phyloP scores from a whole-genome alignment of 2,329 filamentous ascomycete species.

The Xylogone sp. region DNA sequence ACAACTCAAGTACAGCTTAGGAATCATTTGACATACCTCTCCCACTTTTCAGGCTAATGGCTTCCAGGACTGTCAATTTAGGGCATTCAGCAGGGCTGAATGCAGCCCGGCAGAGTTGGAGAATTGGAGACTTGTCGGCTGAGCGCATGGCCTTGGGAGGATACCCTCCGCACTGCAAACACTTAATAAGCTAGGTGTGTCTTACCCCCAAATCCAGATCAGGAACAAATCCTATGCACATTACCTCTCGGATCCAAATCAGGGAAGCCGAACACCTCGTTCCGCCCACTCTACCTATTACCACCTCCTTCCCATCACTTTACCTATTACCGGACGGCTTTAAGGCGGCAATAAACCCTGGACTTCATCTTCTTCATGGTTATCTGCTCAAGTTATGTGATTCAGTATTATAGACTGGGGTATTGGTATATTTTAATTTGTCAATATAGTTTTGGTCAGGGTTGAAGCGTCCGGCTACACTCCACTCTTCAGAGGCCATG shows the following conservation, averaged over 20 bases:
- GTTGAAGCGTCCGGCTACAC: conserved; percentile 4
- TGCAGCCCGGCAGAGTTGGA: not conserved
- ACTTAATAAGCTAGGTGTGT: not conserved
- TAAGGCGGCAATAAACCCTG: not conserved
- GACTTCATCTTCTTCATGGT: not conserved
- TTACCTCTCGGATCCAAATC: not conserved
- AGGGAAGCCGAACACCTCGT: not conserved
- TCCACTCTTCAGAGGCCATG: not conserved
- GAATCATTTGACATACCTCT: not conserved
- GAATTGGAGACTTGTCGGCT: not conserved
- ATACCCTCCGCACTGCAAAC: not conserved
- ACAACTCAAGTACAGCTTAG: not conserved
- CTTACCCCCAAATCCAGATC: not conserved
- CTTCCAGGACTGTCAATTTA: not conserved
- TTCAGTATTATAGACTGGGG: not conserved
- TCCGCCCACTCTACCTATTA: not conserved
- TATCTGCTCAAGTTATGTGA: not conserved
- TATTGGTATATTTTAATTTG: not conserved
- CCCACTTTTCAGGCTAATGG: not conserved
- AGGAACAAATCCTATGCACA: not conserved
- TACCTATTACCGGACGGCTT: not conserved
- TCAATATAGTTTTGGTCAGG: not conserved
- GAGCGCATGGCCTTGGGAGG: not conserved
- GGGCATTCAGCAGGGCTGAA: not conserved
- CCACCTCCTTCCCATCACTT: not conserved